Conservation (phyloP, 345 rosid genomes). For the Corchorus olitorius region DNA sequence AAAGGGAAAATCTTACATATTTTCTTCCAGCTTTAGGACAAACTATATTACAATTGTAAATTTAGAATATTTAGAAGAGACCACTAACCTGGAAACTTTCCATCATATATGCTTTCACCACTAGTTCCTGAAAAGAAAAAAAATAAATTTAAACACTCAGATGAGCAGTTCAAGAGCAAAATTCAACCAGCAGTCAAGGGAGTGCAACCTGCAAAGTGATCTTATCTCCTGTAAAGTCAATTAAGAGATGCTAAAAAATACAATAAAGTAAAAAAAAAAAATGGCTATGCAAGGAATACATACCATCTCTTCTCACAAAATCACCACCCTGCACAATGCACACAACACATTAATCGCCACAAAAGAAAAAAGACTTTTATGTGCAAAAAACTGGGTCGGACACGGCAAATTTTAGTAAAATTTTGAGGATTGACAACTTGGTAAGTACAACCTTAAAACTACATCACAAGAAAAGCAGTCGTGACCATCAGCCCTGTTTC, state of each 20-base stretch:
- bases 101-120: slow-evolving; percentile 93
- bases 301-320: slow-evolving; percentile 89
- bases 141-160: slow-evolving; percentile 13
- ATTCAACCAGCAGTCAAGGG: background rate
- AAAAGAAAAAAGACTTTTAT: slow-evolving; percentile 1
- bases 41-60: background rate
- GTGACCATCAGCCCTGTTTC: slow-evolving; percentile 95
- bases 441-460: slow-evolving; percentile 98
- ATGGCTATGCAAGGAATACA: slow-evolving; percentile 27
- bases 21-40: background rate
- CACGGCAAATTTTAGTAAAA: slow-evolving; percentile 49
- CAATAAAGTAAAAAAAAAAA: background rate
- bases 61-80: background rate
- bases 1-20: background rate
- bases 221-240: background rate
- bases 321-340: slow-evolving; percentile 87
- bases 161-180: background rate
- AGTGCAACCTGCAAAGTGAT: background rate
- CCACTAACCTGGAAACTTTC: slow-evolving; percentile 82
- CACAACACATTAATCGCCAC: slow-evolving; percentile 35
- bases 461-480: slow-evolving; percentile 98
- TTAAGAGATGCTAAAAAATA: background rate
- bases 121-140: slow-evolving; percentile 59
- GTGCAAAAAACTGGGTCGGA: slow-evolving; percentile 30
- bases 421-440: slow-evolving; percentile 62